Evolutionary conservation across 1,139 yeast species (phyloP).

Genomic region (Kluyveromyces sp.): DNA sequence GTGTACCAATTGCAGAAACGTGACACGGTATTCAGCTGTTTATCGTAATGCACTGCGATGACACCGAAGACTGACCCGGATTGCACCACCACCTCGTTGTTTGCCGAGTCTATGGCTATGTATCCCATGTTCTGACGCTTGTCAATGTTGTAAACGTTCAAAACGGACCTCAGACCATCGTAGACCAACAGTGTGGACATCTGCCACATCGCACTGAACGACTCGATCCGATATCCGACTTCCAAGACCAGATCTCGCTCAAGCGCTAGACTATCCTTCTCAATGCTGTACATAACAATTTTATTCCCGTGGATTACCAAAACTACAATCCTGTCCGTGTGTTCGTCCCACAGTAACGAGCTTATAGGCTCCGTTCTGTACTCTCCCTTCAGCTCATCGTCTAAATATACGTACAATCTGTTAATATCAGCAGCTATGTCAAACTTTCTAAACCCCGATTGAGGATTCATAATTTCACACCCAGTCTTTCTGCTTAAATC

Average conservation of each 20-base stretch:
- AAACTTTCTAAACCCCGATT: too few relatives aligned
- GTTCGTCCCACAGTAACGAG: slow-evolving; percentile 4
- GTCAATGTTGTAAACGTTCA: slow-evolving; percentile 2
- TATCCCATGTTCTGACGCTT: slow-evolving; percentile 3
- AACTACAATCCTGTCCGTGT: background rate
- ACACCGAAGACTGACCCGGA: background rate
- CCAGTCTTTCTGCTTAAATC: too few relatives aligned
- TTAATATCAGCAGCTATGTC: background rate
- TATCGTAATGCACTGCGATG: slow-evolving; percentile 1
- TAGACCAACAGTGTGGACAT: background rate
- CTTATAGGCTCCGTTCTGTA: background rate
- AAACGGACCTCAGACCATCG: background rate
- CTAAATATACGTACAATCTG: background rate
- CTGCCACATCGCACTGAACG: background rate
- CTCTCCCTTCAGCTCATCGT: slow-evolving; percentile 1
- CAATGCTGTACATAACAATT: slow-evolving; percentile 1
- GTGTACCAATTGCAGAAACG: slow-evolving; percentile 2
- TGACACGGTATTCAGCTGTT: background rate
- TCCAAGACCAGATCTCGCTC: background rate
- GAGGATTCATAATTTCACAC: too few relatives aligned
- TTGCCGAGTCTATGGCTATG: slow-evolving; percentile 3
- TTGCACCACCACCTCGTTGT: background rate
- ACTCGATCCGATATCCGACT: background rate
- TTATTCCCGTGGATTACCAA: background rate
- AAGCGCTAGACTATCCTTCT: background rate